Evolutionary conservation across 192 early-diverging fungal genomes (phyloP).

Genomic region (Cladochytrium replicatum): DNA sequence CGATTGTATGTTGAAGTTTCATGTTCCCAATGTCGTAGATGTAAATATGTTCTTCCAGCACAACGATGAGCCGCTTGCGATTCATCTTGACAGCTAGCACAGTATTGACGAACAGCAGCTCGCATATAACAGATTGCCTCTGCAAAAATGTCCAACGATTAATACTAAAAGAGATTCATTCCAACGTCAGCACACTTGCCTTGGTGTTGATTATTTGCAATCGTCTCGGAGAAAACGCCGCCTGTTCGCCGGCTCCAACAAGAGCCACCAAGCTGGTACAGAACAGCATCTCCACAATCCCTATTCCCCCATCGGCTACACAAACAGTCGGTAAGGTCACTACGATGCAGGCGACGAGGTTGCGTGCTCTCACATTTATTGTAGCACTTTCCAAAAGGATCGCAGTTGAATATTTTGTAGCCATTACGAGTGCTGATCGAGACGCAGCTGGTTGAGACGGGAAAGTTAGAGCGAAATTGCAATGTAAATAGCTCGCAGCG

Average conservation of each 20-base stretch:
- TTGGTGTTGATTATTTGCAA: constrained; percentile 97
- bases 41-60: constrained; percentile 92
- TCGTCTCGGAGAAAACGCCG: constrained; percentile 72
- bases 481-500: too few relatives aligned
- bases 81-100: constrained; percentile 95
- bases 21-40: constrained; percentile 98
- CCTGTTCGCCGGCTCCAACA: constrained; percentile 90
- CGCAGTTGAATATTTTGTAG: constrained; percentile 95
- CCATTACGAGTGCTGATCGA: constrained; percentile 77
- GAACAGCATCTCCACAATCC: constrained; percentile 96
- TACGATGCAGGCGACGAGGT: not conserved
- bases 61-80: constrained; percentile 82
- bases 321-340: constrained; percentile 3
- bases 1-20: constrained; percentile 92
- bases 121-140: constrained; percentile 94
- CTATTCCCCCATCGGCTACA: constrained; percentile 80
- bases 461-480: too few relatives aligned
- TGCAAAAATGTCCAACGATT: too few relatives aligned
- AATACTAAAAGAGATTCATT: constrained; percentile 1
- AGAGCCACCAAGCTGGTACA: constrained; percentile 93
- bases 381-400: constrained; percentile 93
- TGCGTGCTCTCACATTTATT: constrained; percentile 57
- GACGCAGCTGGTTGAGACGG: constrained; percentile 65
- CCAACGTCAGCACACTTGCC: too few relatives aligned
- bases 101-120: constrained; percentile 86